Evolutionary conservation across 208 protist genomes (phyloP), one percentile per base, ranked within the genome.

Genomic region (Strigomonas galati): DNA sequence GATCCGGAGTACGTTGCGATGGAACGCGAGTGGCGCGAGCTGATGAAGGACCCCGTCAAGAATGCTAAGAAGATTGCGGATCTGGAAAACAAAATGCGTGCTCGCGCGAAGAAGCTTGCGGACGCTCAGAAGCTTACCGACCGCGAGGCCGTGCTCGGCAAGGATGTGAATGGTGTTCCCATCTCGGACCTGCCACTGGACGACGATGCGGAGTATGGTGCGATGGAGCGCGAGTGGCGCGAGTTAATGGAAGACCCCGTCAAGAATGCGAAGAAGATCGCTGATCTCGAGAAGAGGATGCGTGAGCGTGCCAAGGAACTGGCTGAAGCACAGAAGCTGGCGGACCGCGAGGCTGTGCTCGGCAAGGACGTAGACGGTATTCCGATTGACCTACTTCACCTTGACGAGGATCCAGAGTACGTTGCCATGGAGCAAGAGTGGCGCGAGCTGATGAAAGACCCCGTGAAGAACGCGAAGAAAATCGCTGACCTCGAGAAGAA

Each of bases 1-100:
- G 84, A 93, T 65, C 64, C 53, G 27, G 75, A 74, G 31, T 90
- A 87, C 53, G 55, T 69, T 43, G 70, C 66, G 10, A 66, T 78
- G 28, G 86, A 92, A 73, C 79, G 78, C 32, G 75, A 91, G 59
- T 80, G 84, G 5, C 82, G 90, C 15, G 78, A 75, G 26, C 72
- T 91, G 14, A 37, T 49, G 19, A 62, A 87, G 49, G 54, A 92
- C 14, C 84, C 56, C 9, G 15, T 81, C 37, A 32, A 52, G 17
- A 58, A 51, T 54, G 15, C 54, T 14, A n/a, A 7, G 6, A 46
- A 27, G 14, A 7, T 75, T 28, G 43, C 31, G 10, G 56, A 7
- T 10, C 64, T 59, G 21, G 64, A 72, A 26, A 35, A 35, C 9
- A 4, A 55, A 21, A 76, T 70, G 44, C 24, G 28, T 0, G 62